phyloP scores from a whole-genome alignment of 176 grass and related monocot species.

The Typha latifolia region DNA sequence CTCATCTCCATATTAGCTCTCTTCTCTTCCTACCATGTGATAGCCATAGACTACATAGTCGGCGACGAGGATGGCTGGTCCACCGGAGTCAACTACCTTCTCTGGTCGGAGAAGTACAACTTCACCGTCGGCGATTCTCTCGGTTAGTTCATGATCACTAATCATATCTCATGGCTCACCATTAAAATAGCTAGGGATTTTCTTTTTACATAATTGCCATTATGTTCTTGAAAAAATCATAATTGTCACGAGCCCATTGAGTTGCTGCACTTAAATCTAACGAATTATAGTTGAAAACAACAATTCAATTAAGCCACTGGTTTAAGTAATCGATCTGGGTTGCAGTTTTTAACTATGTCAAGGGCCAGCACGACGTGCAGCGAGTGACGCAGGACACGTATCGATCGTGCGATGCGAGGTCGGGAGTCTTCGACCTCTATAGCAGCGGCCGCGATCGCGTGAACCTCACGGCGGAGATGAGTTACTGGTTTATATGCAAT shows the following conservation, averaged over 20 bases:
- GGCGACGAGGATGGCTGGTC: background rate
- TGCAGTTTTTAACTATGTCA: conserved; percentile 64
- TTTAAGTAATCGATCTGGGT: background rate
- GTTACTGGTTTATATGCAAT: conserved; percentile 70
- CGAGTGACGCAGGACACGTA: conserved; percentile 48
- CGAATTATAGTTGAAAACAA: background rate
- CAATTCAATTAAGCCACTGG: background rate
- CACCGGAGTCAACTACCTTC: background rate
- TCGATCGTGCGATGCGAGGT: conserved; percentile 35
- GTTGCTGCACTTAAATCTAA: no score
- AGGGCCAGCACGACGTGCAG: conserved; percentile 53
- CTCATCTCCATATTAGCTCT: background rate
- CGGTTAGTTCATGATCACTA: conserved; percentile 16
- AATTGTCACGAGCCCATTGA: no score
- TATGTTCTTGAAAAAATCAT: no score
- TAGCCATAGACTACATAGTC: background rate
- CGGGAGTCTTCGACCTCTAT: conserved; percentile 26
- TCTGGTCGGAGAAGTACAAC: conserved; percentile 2
- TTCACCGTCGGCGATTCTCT: conserved; percentile 77
- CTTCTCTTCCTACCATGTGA: background rate
- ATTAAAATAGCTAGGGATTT: no score
- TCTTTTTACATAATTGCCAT: no score
- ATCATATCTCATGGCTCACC: no score
- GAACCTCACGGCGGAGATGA: conserved; percentile 34
- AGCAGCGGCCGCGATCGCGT: conserved; percentile 34